Base-by-base conservation (phyloP, 768 basidiomycete species). In the Lactarius vividus region DNA sequence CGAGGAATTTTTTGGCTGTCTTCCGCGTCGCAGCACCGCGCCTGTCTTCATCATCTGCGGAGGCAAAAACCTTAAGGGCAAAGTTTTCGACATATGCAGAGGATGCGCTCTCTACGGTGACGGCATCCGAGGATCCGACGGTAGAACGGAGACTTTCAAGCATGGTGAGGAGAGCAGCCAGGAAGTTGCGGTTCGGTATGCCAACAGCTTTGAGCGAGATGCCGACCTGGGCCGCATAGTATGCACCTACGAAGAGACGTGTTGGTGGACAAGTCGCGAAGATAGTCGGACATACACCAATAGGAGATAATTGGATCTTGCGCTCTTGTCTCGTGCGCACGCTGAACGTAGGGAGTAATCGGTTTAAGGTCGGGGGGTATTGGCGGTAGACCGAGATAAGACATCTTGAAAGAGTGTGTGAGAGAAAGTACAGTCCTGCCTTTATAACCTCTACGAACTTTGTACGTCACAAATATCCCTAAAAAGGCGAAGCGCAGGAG, bases 31-130 rank as follows among this genome's bases (percentile, higher is more conserved):
- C 86, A 53, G 79, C 81, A 1, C 90, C 94, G 16, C 78, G 82
- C 54, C 96, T 80, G 75, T 98, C 97, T 74, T 96, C 95, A 71
- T 91, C 89, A 74, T 99, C 97, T 23, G 96, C 96, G 70, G 81
- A 80, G 11, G 81, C 79, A 77, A 99, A 99, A n/a, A 98, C 86
- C 66, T 83, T 89, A 29, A 96, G 77, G 1, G 93, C 96, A 80
- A 98, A 98, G 78, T 96, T 94, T 80, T 98, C 95, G 57, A 98
- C 86, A 72, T 94, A 96, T 4, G 94, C 93, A 3, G 89, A 85
- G 46, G 92, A 91, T 0, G 87, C 94, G 10, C 84, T 77, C 72
- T 98, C 95, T 64, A 87, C 84, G 66, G 91, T 88, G 63, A 98
- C 83, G 11, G 92, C 88, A 72, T 97, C 94, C 67, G 86, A 86